Evolutionary conservation across 179 eudicot genomes (phyloP).

Genomic region (Heliamphora pulchella): DNA sequence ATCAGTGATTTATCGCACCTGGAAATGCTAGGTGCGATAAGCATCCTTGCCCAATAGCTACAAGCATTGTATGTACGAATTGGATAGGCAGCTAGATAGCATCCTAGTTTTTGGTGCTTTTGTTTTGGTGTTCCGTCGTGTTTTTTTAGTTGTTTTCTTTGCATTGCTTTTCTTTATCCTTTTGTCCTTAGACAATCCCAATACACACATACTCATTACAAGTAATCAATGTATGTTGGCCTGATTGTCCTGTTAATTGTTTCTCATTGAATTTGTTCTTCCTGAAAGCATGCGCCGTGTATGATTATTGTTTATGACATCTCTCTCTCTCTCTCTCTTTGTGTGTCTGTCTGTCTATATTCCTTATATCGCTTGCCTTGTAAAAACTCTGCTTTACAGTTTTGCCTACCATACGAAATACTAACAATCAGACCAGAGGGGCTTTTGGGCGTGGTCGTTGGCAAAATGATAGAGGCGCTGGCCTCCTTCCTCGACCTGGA

Average conservation of each 20-base stretch:
- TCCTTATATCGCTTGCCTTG: background rate
- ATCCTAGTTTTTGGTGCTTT: background rate
- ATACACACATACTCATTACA: background rate
- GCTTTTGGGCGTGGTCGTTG: constrained; percentile 80
- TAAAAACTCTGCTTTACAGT: constrained; percentile 38
- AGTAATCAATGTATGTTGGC: background rate
- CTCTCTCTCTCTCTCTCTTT: too few relatives aligned
- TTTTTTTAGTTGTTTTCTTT: background rate
- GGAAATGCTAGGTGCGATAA: background rate
- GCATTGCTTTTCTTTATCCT: background rate
- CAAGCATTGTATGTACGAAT: background rate
- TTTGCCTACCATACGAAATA: constrained; percentile 58
- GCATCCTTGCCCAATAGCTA: background rate
- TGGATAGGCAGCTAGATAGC: background rate
- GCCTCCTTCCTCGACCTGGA: constrained; percentile 91
- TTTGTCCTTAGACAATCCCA: background rate
- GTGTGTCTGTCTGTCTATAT: background rate
- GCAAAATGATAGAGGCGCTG: constrained; percentile 93
- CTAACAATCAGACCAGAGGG: constrained; percentile 58
- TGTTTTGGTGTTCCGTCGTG: background rate
- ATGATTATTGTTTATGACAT: background rate
- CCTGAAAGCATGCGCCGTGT: background rate
- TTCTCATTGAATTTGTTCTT: background rate
- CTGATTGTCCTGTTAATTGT: background rate
- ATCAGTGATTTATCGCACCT: background rate